phyloP scores from a whole-genome alignment of 192 early-diverging fungal genomes.

The Thamnidium elegans region DNA sequence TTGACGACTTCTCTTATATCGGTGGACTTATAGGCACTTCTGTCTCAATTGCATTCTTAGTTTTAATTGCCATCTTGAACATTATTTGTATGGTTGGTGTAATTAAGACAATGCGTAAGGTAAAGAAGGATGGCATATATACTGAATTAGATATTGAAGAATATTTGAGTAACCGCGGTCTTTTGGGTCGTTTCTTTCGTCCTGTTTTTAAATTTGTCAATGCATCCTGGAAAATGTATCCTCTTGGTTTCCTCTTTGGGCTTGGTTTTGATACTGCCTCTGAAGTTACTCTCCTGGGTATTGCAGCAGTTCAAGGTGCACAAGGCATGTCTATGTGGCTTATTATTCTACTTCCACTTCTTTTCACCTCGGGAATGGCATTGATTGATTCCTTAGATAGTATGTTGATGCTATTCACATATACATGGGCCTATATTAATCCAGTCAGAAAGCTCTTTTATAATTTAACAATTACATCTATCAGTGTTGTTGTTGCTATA shows the following conservation, averaged over 20 bases:
- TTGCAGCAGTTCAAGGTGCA: constrained; percentile 52
- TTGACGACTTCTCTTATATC: constrained; percentile 43
- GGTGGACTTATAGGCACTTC: constrained; percentile 59
- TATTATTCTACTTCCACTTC: constrained; percentile 57
- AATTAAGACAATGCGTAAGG: constrained; percentile 26
- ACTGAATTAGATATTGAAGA: constrained; percentile 41
- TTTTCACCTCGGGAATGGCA: constrained; percentile 67
- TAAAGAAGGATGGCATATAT: constrained; percentile 37
- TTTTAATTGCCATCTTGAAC: constrained; percentile 56
- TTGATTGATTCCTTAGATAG: constrained; percentile 70
- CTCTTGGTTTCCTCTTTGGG: constrained; percentile 60
- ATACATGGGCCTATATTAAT: constrained; percentile 60
- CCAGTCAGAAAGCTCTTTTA: constrained; percentile 65
- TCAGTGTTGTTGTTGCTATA: constrained; percentile 62
- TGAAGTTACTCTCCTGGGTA: constrained; percentile 57
- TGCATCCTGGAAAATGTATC: constrained; percentile 68
- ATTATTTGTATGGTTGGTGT: constrained; percentile 45
- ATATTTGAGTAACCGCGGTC: constrained; percentile 32
- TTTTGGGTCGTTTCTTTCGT: constrained; percentile 45
- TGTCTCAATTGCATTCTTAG: constrained; percentile 56
- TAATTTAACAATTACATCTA: constrained; percentile 59
- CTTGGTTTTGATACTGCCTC: constrained; percentile 75
- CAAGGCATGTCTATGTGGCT: constrained; percentile 45
- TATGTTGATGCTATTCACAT: constrained; percentile 61
- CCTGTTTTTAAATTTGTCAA: constrained; percentile 52